Conservation (phyloP, 2,329 filamentous ascomycete species). For the Thielaviopsis populi region DNA sequence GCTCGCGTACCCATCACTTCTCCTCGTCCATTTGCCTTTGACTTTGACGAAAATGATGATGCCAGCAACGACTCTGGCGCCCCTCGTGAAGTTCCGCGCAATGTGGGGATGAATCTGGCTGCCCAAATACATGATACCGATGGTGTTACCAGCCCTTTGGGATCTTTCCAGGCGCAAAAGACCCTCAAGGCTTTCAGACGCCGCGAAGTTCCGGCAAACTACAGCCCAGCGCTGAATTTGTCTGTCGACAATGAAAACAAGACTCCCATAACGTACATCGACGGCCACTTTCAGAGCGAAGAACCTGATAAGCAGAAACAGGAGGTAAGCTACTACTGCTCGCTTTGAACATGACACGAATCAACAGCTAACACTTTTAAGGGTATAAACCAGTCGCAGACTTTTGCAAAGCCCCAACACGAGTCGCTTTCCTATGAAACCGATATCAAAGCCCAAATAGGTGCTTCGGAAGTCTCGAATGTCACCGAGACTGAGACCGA, state of each 20-base stretch:
- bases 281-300: background rate
- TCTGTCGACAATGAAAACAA: background rate
- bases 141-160: background rate
- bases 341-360: background rate
- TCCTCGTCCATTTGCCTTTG: slow-evolving; percentile 5
- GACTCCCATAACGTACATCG: background rate
- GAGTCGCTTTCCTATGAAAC: background rate
- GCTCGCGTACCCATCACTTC: background rate
- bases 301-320: background rate
- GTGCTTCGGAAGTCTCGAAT: background rate
- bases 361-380: background rate
- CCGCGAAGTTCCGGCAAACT: background rate
- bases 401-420: background rate
- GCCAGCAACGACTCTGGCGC: background rate
- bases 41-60: slow-evolving; percentile 5
- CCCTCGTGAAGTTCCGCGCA: background rate
- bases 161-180: background rate
- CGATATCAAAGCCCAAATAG: background rate
- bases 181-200: background rate
- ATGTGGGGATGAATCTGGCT: background rate
- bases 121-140: background rate
- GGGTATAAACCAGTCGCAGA: background rate
- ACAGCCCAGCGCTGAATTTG: background rate
- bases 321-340: background rate
- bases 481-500: background rate